These are phyloP conservation scores for Papiliotrema terrestris DNA, from an alignment of 1,284 basidiomycete species.

Conservation along the genomic window DNA sequence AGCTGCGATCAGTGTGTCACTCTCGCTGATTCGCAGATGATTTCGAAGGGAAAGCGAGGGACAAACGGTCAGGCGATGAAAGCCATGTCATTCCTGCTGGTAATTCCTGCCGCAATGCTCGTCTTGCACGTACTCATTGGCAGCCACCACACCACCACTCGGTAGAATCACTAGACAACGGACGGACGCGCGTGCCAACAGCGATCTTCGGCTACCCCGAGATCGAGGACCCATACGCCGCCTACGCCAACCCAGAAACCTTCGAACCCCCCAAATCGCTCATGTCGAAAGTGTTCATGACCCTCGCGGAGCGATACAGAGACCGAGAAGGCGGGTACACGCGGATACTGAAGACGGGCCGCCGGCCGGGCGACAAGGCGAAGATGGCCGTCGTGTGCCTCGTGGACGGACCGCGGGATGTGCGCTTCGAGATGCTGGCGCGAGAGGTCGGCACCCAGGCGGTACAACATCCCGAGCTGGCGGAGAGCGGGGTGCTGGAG, in stretches of 20 bases:
- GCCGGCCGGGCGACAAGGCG: constrained; percentile 87
- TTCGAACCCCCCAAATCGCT: constrained; percentile 53
- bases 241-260: constrained; percentile 36
- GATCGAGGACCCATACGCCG: neutral
- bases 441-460: constrained; percentile 74
- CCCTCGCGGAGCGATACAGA: constrained; percentile 77
- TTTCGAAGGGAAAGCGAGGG: neutral
- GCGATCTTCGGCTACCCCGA: constrained; percentile 9
- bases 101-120: neutral
- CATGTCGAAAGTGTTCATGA: constrained; percentile 75
- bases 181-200: constrained; percentile 3
- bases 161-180: constrained; percentile 10
- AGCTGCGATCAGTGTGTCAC: neutral
- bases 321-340: constrained; percentile 91
- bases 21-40: constrained; percentile 1
- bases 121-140: neutral
- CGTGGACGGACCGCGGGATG: constrained; percentile 87
- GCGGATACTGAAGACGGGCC: constrained; percentile 84
- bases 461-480: constrained; percentile 5
- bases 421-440: constrained; percentile 80
- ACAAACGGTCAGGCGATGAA: neutral
- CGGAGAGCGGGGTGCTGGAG: constrained; percentile 33
- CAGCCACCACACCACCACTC: constrained; percentile 25
- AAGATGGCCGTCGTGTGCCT: constrained; percentile 88
- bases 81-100: neutral